Conservation (phyloP, 208 protist species). For the Porcisia deanei region DNA sequence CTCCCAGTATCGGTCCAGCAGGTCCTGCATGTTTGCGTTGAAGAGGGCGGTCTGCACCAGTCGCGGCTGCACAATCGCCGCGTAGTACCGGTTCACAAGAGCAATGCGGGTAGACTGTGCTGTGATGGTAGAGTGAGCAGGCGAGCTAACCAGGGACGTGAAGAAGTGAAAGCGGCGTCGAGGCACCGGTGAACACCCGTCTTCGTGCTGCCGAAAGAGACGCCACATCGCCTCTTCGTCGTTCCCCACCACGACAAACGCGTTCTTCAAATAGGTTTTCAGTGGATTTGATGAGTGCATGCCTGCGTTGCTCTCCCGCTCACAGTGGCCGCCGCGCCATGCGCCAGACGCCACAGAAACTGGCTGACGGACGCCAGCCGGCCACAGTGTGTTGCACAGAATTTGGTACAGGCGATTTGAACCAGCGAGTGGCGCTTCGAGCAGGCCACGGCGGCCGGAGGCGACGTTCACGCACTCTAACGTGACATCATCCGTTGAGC, state of each 20-base stretch:
- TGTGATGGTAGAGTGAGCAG: background rate
- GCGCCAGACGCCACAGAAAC: background rate
- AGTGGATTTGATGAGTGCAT: background rate
- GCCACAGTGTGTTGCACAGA: slow-evolving; percentile 67
- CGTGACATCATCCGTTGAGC: background rate
- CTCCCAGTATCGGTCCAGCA: slow-evolving; percentile 41
- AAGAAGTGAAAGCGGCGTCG: slow-evolving; percentile 25
- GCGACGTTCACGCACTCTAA: slow-evolving; percentile 11
- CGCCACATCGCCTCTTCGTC: slow-evolving; percentile 9
- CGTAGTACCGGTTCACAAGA: slow-evolving; percentile 56
- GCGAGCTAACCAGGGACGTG: slow-evolving; percentile 6
- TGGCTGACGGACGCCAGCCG: slow-evolving; percentile 1
- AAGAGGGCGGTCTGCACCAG: slow-evolving; percentile 49
- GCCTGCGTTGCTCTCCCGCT: background rate
- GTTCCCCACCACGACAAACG: slow-evolving; percentile 28
- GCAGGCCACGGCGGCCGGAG: slow-evolving; percentile 32
- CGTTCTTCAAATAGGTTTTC: background rate
- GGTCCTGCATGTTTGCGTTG: slow-evolving; percentile 32
- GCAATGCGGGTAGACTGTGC: background rate
- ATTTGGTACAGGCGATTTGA: slow-evolving; percentile 52
- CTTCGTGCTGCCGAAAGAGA: background rate
- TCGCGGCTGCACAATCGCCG: slow-evolving; percentile 31
- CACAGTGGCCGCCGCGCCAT: background rate
- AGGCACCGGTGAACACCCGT: background rate
- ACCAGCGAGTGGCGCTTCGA: slow-evolving; percentile 40